Base-by-base conservation (phyloP, 345 rosid genomes). In the Citrus sp. region DNA sequence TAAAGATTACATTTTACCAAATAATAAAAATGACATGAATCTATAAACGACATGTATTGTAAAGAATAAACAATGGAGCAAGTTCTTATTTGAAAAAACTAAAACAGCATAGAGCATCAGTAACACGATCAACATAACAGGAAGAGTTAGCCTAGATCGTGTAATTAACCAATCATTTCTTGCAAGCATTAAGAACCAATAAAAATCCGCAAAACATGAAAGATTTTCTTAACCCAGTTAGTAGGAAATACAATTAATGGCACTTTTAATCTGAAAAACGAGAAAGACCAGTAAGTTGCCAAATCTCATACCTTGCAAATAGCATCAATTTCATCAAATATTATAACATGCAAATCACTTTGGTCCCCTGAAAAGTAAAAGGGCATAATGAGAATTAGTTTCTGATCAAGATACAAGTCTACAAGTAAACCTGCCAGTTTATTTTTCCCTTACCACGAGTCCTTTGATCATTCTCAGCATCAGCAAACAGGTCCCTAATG, bases 241-340 rank as follows among this genome's bases (percentile, higher is more conserved):
- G 5, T 70, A 18, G 3, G 51, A 46, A 56, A 70, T 49, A 49
- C 12, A 70, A 70, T 51, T 59, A 21, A 42, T 40, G 30, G 30
- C 16, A 61, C 75, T 42, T 40, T 8, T 24, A 40, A 65, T 27
- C 66, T 55, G n/a, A 59, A 28, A 75, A 62, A 40, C 24, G 19
- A 67, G 18, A 55, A 75, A 51, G 16, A 54, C 35, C 49, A 75
- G 34, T 59, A 22, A 75, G 56, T 76, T 73, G 68, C 65, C 37
- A 77, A 75, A 73, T 56, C 27, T 56, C 82, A 77, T 90, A 97
- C 99, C 99, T 97, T 97, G 83, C 99, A 97, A 72, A 97, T 94
- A 78, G 99, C 98, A 93, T 97, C 99, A 89, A 97, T 97, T 85
- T 97, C 99, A 85, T 97, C 97, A 87, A 97, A 97, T 54, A 97